Evolutionary conservation across 169 alveolate genomes (phyloP).

Genomic region (Cryptosporidium canis): DNA sequence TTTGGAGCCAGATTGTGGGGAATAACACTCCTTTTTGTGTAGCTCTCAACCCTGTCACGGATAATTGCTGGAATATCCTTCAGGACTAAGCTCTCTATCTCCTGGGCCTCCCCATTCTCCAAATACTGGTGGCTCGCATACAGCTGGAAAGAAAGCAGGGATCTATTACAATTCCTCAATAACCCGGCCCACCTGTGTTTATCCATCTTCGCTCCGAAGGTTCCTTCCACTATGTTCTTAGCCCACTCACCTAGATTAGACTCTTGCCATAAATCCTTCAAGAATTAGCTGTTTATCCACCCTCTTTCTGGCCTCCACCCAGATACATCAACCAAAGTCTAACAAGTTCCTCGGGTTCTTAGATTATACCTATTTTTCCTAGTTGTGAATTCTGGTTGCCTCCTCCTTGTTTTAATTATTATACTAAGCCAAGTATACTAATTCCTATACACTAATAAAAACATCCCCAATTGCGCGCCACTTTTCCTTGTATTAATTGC

Average conservation of each 20-base stretch:
- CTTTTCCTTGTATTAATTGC: neutral
- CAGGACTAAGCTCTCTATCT: neutral
- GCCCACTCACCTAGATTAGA: neutral
- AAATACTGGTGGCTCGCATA: neutral
- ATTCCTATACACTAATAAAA: neutral
- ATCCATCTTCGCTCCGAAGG: constrained; percentile 26
- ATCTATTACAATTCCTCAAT: constrained; percentile 26
- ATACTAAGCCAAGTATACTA: neutral
- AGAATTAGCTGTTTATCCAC: neutral
- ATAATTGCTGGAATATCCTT: constrained; percentile 23
- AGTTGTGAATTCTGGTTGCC: neutral
- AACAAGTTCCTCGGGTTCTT: neutral
- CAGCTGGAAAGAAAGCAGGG: constrained; percentile 40
- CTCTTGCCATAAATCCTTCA: neutral
- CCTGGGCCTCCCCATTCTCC: neutral
- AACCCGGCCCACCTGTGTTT: constrained; percentile 16
- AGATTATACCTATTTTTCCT: neutral
- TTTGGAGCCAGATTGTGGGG: neutral
- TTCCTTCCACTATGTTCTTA: constrained; percentile 3
- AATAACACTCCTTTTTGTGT: neutral
- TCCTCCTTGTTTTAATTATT: neutral
- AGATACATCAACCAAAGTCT: neutral
- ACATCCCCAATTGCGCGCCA: neutral
- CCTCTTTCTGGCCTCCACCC: neutral
- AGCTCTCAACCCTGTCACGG: constrained; percentile 12